Evolutionary conservation across 345 rosid species (phyloP), one percentile per base, ranked within the genome.

Genomic region (Citrus maxima): DNA sequence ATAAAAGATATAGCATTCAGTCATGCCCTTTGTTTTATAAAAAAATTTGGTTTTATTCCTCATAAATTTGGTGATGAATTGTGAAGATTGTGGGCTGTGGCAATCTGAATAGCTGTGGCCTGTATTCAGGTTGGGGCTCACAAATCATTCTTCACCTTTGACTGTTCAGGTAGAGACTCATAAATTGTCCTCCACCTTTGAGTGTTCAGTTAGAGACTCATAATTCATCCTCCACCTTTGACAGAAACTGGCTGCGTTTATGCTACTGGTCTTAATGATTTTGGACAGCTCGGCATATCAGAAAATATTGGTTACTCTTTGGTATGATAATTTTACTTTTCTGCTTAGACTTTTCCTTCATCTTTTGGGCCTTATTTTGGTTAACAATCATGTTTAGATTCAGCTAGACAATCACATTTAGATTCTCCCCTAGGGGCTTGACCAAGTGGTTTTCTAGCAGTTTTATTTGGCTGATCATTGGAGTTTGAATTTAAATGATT

Each of bases 211-310:
- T 60, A 27, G 65, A 55, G 60, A 77, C 82, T 85, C 58, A 79
- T 67, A 67, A 58, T 16, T n/a, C 74, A 62, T 75, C 80, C 63
- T 84, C 37, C 59, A 35, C 58, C 54, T 76, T 73, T 81, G 63
- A 56, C 95, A 92, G 98, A 96, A 80, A 84, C 87, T 54, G 92
- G 97, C 84, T 83, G 86, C 35, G 95, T 95, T 82, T 95, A 87
- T 80, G 93, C 99, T 58, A 84, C 94, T 24, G 99, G 98, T 77
- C 97, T 92, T 75, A 93, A 95, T 87, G 97, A 92, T 84, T 93
- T 74, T 72, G 98, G 98, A 67, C 97, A 95, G 88, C 94, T 95
- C 62, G 98, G 98, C 7, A 40, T 86, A 49, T 75, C 93, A 71
- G 83, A 87, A 66, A 74, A 67, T 76, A 71, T 74, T 77, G 59